Base-by-base conservation (phyloP, 768 basidiomycete species). In the Gelatoporia subvermispora region DNA sequence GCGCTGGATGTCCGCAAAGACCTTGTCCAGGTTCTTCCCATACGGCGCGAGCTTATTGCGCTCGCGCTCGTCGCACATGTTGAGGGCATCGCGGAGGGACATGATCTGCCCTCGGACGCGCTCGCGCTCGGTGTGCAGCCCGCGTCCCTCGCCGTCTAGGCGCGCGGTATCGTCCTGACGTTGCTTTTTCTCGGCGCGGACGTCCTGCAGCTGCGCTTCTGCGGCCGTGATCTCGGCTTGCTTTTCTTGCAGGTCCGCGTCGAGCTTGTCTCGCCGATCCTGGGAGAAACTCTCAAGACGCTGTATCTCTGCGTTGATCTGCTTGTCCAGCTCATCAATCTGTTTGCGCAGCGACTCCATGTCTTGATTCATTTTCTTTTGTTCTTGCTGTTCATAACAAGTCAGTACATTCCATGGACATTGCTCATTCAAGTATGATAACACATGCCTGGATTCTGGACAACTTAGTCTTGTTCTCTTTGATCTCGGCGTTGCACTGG, bases 11-110 rank as follows among this genome's bases (percentile, higher is more conserved):
- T 65, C 68, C 9, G 72, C 71, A 38, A 88, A 57, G 8, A 91
- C 73, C 0, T 56, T 57, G 50, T 80, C 77, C 60, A 89, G 82
- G 40, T 81, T 72, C 25, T 60, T 64, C 2, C 88, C 88, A 54
- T 81, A 90, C 2, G 81, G 73, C 9, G 78, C 71, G 15, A 84
- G 72, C 36, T 68, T 72, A 57, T 87, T 81, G 51, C 74, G 72
- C 56, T 81, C 78, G 35, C 75, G 70, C 41, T 76, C 72, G 38
- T 64, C 69, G 37, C 76, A 76, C 20, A 69, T 67, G 37, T 59
- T 58, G 45, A 87, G 79, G 68, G 79, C 76, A 9, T 65, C 65
- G 31, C 81, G 69, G 42, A 69, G 72, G 15, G 75, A 67, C 13
- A 59, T 53, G 46, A 88, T 76, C 23, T 71, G 64, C 0, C 61